Base-by-base conservation (phyloP, 1,284 basidiomycete genomes). In the Ceratobasidium theobromae region DNA sequence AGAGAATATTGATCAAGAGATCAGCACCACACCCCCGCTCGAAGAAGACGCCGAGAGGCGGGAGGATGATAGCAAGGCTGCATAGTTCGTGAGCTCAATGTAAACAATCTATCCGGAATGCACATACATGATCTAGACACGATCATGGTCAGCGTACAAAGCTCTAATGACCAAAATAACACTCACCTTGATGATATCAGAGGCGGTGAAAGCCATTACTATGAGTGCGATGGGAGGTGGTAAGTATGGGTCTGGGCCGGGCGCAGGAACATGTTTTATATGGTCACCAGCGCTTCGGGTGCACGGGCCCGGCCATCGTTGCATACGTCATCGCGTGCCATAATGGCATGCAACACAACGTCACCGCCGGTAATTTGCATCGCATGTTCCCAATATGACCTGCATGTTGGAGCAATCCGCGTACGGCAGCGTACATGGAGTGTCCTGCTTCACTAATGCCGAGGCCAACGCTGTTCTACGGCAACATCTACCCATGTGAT, bases 11-110 rank as follows among this genome's bases (percentile, higher is more conserved):
- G 79, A 94, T 91, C 70, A 92, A 35, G 49, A 92, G 75, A 75
- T 91, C 89, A 38, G 81, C 82, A 45, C 79, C 78, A 73, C 88
- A 91, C 23, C 89, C 90, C 67, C 86, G 81, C 76, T 92, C 89
- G 16, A 93, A 76, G 77, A 91, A 89, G 11, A 93, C 91, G 65
- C 86, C 89, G 1, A 93, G 72, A 65, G 91, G 90, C 4, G 90
- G 91, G 21, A 92, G 71, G 74, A 92, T 72, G 76, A 92, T 80
- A 68, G 89, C 89, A 68, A 86, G 73, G 68, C 23, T 62, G 21
- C 46, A 33, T 48, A 53, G 33, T 21, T 12, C 21, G 52, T 8
- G 54, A 55, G 41, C 14, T 40, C 21, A 18, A 21, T 5, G 14
- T 2, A 27, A 35, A 38, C 6, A 18, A n/a, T 16, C 33, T 21